A percentile compares a stretch with the other conserved stretches of the same genome.
These are phyloP conservation scores for Entomortierella chlamydospora DNA, from an alignment of 192 early-diverging fungal genomes.

Conservation along the genomic window DNA sequence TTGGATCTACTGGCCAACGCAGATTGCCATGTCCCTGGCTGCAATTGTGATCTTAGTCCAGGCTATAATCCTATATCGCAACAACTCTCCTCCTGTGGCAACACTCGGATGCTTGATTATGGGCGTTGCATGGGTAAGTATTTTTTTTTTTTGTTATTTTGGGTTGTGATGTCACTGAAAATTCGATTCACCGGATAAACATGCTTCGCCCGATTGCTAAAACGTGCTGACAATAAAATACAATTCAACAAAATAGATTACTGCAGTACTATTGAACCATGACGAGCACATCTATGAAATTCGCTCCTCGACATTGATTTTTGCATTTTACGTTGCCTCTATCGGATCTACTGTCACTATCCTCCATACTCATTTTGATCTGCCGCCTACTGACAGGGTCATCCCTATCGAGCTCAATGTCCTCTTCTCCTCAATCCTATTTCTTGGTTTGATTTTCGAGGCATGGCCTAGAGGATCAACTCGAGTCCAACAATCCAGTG, in stretches of 20 bases:
- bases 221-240: too few relatives aligned
- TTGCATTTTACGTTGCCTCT: conserved; percentile 10
- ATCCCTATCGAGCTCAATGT: not conserved
- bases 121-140: conserved; percentile 29
- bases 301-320: conserved; percentile 17
- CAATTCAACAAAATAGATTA: not conserved
- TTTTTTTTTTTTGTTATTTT: not conserved
- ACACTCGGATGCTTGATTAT: conserved; percentile 11
- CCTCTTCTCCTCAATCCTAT: not conserved
- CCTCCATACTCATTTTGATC: not conserved
- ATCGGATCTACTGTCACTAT: not conserved
- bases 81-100: not conserved
- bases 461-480: conserved; percentile 38
- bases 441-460: conserved; percentile 22
- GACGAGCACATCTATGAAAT: conserved; percentile 18
- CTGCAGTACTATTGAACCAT: conserved; percentile 10
- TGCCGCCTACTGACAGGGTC: not conserved
- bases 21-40: conserved; percentile 21
- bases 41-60: not conserved
- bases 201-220: too few relatives aligned
- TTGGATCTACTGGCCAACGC: conserved; percentile 44
- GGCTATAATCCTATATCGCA: not conserved
- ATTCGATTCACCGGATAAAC: not conserved
- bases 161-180: not conserved
- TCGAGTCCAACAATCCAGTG: conserved; percentile 8